These are phyloP conservation scores for Alectoria sarmentosa DNA, from an alignment of 495 filamentous ascomycete genomes.

Conservation along the genomic window DNA sequence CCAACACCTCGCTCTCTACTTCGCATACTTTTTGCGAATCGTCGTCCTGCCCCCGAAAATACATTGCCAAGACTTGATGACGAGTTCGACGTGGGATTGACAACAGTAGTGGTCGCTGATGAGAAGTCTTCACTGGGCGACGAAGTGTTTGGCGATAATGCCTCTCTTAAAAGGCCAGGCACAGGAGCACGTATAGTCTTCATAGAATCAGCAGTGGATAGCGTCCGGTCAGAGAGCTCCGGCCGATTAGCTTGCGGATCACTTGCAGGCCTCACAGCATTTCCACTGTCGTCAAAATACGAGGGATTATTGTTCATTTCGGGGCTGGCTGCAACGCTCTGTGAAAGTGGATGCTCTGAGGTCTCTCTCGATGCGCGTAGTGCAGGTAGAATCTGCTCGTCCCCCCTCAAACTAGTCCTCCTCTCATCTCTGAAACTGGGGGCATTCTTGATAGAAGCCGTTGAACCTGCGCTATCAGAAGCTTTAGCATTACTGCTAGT, in stretches of 20 bases:
- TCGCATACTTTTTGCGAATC: conserved; percentile 41
- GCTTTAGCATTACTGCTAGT: conserved; percentile 23
- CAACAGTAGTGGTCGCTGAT: conserved; percentile 36
- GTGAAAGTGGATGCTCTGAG: conserved; percentile 70
- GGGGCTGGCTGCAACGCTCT: conserved; percentile 72
- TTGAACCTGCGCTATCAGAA: conserved; percentile 20
- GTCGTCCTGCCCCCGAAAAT: conserved; percentile 48
- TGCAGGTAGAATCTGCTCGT: conserved; percentile 57
- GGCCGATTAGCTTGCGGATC: conserved; percentile 39
- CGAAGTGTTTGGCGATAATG: conserved; percentile 20
- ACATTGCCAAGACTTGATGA: conserved; percentile 47
- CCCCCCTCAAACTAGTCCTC: conserved; percentile 62
- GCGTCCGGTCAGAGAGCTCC: conserved; percentile 41
- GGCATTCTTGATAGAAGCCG: conserved; percentile 24
- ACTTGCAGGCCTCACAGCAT: conserved; percentile 19
- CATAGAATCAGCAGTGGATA: conserved; percentile 56
- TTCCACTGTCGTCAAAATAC: conserved; percentile 35
- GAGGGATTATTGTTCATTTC: conserved; percentile 41
- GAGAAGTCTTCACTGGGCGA: conserved; percentile 30
- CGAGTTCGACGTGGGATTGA: conserved; percentile 43
- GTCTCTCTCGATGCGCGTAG: conserved; percentile 43
- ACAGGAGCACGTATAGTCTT: conserved; percentile 51
- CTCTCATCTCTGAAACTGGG: conserved; percentile 40
- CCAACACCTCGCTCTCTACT: conserved; percentile 31
- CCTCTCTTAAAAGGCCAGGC: conserved; percentile 28